These are phyloP conservation scores for Acanthamoeba lugdunensis DNA, from an alignment of 208 protist genomes.

Conservation along the genomic window DNA sequence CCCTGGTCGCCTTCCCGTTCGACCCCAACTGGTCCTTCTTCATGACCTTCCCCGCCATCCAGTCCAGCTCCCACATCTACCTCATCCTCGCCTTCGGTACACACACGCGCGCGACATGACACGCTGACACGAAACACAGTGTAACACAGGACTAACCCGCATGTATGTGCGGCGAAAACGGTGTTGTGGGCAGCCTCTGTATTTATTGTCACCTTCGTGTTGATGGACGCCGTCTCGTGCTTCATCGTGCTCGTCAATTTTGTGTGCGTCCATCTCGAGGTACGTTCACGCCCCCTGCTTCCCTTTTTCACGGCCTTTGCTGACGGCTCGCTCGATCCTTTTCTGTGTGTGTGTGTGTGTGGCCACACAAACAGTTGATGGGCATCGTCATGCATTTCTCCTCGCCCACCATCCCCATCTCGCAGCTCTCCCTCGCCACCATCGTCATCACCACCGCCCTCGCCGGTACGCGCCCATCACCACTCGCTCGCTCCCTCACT, in stretches of 20 bases:
- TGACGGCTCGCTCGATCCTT: neutral
- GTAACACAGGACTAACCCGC: no score
- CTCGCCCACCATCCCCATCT: constrained; percentile 13
- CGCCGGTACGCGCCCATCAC: neutral
- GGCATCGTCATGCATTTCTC: constrained; percentile 64
- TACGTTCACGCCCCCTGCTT: neutral
- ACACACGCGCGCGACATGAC: neutral
- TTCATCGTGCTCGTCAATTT: constrained; percentile 66
- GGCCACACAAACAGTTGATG: constrained; percentile 1
- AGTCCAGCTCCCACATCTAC: constrained; percentile 51
- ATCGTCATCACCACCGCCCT: constrained; percentile 66
- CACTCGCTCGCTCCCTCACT: neutral
- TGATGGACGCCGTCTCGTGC: constrained; percentile 48
- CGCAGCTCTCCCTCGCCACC: constrained; percentile 48
- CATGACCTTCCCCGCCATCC: constrained; percentile 67
- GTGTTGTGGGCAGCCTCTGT: constrained; percentile 51
- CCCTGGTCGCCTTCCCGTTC: constrained; percentile 41
- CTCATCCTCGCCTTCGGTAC: constrained; percentile 57
- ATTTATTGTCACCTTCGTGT: constrained; percentile 58
- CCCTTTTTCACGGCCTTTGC: neutral
- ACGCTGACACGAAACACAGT: no score
- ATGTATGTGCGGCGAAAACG: no score
- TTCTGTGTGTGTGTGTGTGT: neutral
- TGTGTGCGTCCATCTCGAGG: constrained; percentile 30
- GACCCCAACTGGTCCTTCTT: constrained; percentile 60